A percentile compares a stretch with the other conserved stretches of the same genome.
Conservation (phyloP, 768 basidiomycete genomes). For the Astraeus odoratus region DNA sequence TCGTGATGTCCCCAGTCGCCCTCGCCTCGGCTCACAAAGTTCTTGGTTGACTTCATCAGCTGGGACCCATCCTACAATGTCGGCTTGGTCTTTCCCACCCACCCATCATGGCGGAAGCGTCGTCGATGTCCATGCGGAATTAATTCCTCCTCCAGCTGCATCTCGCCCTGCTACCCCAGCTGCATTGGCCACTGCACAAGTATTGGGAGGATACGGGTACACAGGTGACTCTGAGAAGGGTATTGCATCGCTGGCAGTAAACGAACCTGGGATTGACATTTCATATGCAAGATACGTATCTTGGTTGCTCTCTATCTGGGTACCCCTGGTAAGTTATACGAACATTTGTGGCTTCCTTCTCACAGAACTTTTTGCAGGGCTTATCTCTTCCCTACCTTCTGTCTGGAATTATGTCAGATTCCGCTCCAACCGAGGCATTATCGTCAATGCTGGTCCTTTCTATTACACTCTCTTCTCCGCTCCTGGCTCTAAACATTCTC, state of each 20-base stretch:
- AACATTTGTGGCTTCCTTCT: background rate
- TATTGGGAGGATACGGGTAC: conserved; percentile 65
- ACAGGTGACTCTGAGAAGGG: conserved; percentile 53
- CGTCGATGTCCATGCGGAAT: conserved; percentile 36
- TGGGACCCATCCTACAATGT: conserved; percentile 48
- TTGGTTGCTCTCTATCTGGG: conserved; percentile 65
- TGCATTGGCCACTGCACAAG: conserved; percentile 49
- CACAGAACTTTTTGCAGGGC: conserved; percentile 30
- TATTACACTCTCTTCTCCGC: conserved; percentile 60
- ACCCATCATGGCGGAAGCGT: conserved; percentile 35
- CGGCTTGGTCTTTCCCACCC: conserved; percentile 66
- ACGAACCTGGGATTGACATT: conserved; percentile 46
- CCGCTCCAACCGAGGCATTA: conserved; percentile 31
- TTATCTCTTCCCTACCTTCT: conserved; percentile 59
- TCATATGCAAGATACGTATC: conserved; percentile 47
- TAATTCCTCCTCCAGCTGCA: conserved; percentile 30
- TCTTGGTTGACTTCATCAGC: conserved; percentile 70
- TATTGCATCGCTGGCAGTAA: conserved; percentile 36
- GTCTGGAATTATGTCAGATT: conserved; percentile 34
- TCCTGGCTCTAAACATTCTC: conserved; percentile 55
- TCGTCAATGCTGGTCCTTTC: conserved; percentile 55
- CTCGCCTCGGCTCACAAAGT: conserved; percentile 55
- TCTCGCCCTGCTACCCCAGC: conserved; percentile 44
- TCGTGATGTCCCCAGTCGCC: conserved; percentile 42
- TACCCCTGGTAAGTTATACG: conserved; percentile 52